phyloP scores from a whole-genome alignment of 177 flowering plant species.

The Vitis hybrid region DNA sequence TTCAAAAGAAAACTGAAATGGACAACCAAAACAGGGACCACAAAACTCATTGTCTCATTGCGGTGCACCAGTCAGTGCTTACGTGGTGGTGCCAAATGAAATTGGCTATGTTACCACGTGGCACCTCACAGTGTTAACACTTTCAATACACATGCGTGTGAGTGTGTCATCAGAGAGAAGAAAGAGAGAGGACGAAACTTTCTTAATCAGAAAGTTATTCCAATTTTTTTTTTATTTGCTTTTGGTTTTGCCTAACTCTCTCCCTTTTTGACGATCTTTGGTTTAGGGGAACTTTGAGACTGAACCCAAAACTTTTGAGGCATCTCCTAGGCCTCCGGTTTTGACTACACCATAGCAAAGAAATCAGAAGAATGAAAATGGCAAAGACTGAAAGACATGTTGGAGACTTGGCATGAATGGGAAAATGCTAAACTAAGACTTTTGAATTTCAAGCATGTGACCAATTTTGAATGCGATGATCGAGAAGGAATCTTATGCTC shows the following conservation, averaged over 20 bases:
- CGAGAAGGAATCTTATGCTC: constrained; percentile 11
- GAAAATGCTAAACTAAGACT: too few relatives aligned
- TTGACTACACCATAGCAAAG: constrained; percentile 13
- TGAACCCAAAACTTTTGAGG: constrained; percentile 3
- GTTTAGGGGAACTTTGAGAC: constrained; percentile 2
- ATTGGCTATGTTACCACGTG: too few relatives aligned
- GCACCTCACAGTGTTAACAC: too few relatives aligned
- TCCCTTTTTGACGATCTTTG: constrained; percentile 3
- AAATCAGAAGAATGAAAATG: neutral
- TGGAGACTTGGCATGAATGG: neutral
- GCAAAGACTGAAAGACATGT: neutral
- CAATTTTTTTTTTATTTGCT: neutral
- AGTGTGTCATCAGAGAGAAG: too few relatives aligned
- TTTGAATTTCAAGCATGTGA: constrained; percentile 9
- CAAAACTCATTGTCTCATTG: too few relatives aligned
- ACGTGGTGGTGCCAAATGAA: too few relatives aligned
- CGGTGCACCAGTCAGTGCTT: too few relatives aligned
- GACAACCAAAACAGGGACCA: too few relatives aligned
- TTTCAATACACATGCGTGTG: too few relatives aligned
- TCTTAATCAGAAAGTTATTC: constrained; percentile 19
- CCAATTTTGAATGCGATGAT: constrained; percentile 5
- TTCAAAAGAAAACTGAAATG: too few relatives aligned
- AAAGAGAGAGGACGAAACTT: constrained; percentile 1
- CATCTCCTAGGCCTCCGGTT: constrained; percentile 24
- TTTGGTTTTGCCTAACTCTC: constrained; percentile 19